Conservation (phyloP, 331 rosid genomes). For the Cydonia oblonga region DNA sequence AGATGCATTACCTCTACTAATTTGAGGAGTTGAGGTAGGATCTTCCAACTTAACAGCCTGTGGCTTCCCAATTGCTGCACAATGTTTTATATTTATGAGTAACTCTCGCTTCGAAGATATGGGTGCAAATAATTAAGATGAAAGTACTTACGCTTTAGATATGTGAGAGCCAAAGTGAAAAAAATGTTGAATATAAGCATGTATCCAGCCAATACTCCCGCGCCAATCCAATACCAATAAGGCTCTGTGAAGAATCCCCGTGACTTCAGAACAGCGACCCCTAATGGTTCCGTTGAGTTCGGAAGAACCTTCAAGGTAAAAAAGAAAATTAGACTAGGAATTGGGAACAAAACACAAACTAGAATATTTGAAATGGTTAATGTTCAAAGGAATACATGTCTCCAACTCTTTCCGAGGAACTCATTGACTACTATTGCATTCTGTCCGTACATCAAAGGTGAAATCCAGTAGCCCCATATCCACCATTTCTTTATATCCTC, state of each 20-base stretch:
- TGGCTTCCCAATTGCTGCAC: slow-evolving; percentile 34
- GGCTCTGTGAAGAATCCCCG: slow-evolving; percentile 40
- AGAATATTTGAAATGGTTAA: neutral
- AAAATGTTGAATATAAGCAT: slow-evolving; percentile 36
- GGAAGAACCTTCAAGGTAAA: slow-evolving; percentile 27
- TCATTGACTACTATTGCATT: slow-evolving; percentile 50
- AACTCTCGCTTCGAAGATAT: neutral
- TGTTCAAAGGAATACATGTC: slow-evolving; percentile 18
- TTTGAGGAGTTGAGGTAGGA: slow-evolving; percentile 4
- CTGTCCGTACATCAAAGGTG: slow-evolving; percentile 21
- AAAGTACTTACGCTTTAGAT: slow-evolving; percentile 37
- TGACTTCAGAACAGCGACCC: slow-evolving; percentile 34
- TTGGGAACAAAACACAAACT: neutral
- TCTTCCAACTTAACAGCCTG: slow-evolving; percentile 19
- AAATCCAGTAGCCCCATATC: slow-evolving; percentile 61
- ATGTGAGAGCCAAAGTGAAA: slow-evolving; percentile 40
- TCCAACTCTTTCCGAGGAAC: slow-evolving; percentile 44
- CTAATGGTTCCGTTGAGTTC: slow-evolving; percentile 34
- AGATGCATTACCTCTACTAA: slow-evolving; percentile 6
- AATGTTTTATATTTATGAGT: neutral
- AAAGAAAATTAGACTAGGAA: slow-evolving; percentile 2
- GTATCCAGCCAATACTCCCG: slow-evolving; percentile 38
- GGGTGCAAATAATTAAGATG: neutral
- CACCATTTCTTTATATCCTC: slow-evolving; percentile 56
- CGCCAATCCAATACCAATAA: slow-evolving; percentile 53